A percentile compares a stretch with the other conserved stretches of the same genome.
These are phyloP conservation scores for Aspergillus vadensis DNA, from an alignment of 2,329 filamentous ascomycete genomes.

Conservation along the genomic window DNA sequence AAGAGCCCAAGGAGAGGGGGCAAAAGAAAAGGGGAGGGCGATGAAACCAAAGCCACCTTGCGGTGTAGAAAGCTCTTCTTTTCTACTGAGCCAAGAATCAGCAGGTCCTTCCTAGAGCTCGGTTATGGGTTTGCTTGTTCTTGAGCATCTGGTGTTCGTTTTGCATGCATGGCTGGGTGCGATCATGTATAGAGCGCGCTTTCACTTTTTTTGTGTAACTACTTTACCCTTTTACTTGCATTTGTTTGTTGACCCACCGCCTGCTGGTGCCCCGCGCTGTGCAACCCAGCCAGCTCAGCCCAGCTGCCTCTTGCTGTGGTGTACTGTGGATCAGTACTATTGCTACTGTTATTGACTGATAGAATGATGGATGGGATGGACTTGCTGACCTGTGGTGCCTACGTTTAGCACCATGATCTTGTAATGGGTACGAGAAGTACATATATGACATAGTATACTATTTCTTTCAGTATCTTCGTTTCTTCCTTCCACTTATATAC, in stretches of 20 bases:
- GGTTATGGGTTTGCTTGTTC: neutral
- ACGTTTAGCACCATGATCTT: too few relatives aligned
- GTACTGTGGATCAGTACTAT: too few relatives aligned
- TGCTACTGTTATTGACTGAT: too few relatives aligned
- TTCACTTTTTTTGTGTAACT: slow-evolving; percentile 8
- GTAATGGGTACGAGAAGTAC: too few relatives aligned
- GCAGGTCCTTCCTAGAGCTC: neutral
- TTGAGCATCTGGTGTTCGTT: neutral
- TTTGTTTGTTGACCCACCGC: neutral
- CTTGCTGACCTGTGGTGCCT: too few relatives aligned
- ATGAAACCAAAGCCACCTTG: neutral
- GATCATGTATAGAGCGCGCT: slow-evolving; percentile 5
- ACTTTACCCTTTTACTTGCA: neutral
- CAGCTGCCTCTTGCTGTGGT: neutral
- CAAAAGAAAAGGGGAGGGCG: neutral
- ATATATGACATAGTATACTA: too few relatives aligned
- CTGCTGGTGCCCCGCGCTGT: neutral
- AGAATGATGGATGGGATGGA: too few relatives aligned
- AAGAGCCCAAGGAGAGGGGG: neutral
- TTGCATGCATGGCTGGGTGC: slow-evolving; percentile 1
- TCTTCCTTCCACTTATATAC: too few relatives aligned
- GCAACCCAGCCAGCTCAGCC: neutral
- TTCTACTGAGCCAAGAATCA: neutral
- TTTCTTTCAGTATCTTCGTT: too few relatives aligned
- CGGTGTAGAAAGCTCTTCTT: neutral